Evolutionary conservation across 2,329 filamentous ascomycete species (phyloP), one percentile per base, ranked within the genome.

Genomic region (Arachnopeziza araneosa): DNA sequence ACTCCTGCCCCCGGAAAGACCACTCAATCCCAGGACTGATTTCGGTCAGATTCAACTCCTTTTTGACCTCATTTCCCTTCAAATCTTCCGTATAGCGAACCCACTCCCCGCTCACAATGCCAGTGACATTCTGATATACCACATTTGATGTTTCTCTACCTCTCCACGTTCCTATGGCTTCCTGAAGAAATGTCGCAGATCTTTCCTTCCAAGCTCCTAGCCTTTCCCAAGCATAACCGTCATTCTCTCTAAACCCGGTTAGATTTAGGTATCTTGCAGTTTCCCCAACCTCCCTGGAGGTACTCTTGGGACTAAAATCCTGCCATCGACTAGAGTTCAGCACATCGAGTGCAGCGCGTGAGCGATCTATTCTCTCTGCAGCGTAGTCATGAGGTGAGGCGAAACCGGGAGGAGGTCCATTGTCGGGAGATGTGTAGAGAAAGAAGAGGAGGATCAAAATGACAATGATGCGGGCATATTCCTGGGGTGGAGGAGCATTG

Each of bases 171-270:
- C 63, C 66, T 7, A 60, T 55, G 5, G 80, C 81, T 68, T 82
- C 79, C 56, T 75, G 78, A 64, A 81, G 86, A 72, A 82, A 87
- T 66, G 86, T 79, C 58, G 83, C 78, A 58, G 86, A 89, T 64
- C 83, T 82, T 61, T 86, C 76, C 70, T 84, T 85, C 60, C 93
- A 91, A 1, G 78, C 75, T 0, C 78, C 78, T 23, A 97, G 77
- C 60, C 91, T 80, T 36, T 87, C 82, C 93, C 93, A 97, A 1
- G 84, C 87, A 73, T 90, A 91, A 4, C 83, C 85, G 74, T 96
- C 89, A 22, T 85, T 81, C 53, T 84, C 77, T 54, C 89, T 83
- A 63, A 96, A 86, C 0, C 93, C 93, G 1, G 90, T 90, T 56
- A 96, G 77, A 67, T 91, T 91, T 61, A 92, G 75, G 63, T 80